Evolutionary conservation across 2,329 filamentous ascomycete genomes (phyloP).

Genomic region (Diaporthe velutina): DNA sequence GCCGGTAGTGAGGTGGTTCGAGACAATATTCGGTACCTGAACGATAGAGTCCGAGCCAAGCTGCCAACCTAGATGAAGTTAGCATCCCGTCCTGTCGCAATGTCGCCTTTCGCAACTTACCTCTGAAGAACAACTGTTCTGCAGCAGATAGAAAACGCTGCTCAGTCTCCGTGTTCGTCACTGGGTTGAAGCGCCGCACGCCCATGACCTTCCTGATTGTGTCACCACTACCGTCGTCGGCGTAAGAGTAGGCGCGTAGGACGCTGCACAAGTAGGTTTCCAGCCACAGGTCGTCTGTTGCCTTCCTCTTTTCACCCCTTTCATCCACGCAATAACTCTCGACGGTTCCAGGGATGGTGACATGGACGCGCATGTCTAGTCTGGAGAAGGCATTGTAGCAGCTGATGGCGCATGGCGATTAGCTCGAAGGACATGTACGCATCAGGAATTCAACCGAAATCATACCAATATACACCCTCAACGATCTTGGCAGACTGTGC

Average conservation of each 20-base stretch:
- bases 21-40: conserved; percentile 96
- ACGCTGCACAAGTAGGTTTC: conserved; percentile 98
- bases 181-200: conserved; percentile 96
- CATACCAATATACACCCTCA: conserved; percentile 93
- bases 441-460: conserved; percentile 11
- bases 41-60: conserved; percentile 96
- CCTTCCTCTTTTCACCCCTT: conserved; percentile 92
- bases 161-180: conserved; percentile 98
- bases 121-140: conserved; percentile 94
- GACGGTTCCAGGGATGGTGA: conserved; percentile 95
- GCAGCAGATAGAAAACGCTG: conserved; percentile 96
- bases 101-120: conserved; percentile 57
- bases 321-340: conserved; percentile 99
- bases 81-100: not conserved
- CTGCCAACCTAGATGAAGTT: conserved; percentile 78
- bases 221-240: conserved; percentile 93
- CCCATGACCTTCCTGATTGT: conserved; percentile 97
- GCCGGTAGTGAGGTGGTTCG: conserved; percentile 94
- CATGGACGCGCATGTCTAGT: conserved; percentile 97
- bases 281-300: conserved; percentile 94
- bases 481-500: conserved; percentile 85
- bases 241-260: conserved; percentile 93
- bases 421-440: conserved; percentile 26
- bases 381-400: conserved; percentile 99
- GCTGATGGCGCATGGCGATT: conserved; percentile 50